Base-by-base conservation (phyloP, 768 basidiomycete species). In the Termitomyces titanicus region DNA sequence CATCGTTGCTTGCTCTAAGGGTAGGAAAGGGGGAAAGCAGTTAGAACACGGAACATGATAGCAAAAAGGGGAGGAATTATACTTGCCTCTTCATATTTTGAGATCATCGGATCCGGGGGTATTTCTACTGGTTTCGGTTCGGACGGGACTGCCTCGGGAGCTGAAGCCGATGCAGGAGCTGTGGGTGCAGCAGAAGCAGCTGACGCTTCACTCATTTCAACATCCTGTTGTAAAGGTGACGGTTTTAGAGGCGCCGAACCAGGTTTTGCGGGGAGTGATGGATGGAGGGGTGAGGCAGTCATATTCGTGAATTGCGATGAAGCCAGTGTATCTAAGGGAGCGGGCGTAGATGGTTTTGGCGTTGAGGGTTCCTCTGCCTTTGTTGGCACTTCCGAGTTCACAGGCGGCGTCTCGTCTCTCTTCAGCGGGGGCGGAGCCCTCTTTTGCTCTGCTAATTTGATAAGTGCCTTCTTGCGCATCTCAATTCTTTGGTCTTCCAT, bases 201-300 rank as follows among this genome's bases (percentile, higher is more conserved):
- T 40, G 61, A 60, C 45, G 73, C 59, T 43, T 58, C 47, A 22
- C 39, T 59, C 52, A 72, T 67, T 29, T 69, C 68, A 9, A 75
- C 66, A 18, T 69, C 62, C n/a, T n/a, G n/a, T 49, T 61, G 55
- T 10, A 58, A 55, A 39, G 59, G 37, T 45, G 63, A 51, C 6
- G 65, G 53, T 48, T 73, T 66, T 3, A 56, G 35, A 20, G 73
- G 61, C 40, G 69, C 62, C 24, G 77, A 70, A 18, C 80, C 81
- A 42, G 89, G 88, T 64, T 87, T 88, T 7, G 87, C 80, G 10
- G 89, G 88, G 25, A 90, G 72, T 1, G 87, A 88, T 1, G 86
- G 87, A 60, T 88, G 87, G 44, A 88, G 71, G 0, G 79, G 74
- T 3, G 82, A 78, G 44, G 70, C 68, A 22, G 58, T 61, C 18